Base-by-base conservation (phyloP, 148 eudicot species). In the Cornus suecica region DNA sequence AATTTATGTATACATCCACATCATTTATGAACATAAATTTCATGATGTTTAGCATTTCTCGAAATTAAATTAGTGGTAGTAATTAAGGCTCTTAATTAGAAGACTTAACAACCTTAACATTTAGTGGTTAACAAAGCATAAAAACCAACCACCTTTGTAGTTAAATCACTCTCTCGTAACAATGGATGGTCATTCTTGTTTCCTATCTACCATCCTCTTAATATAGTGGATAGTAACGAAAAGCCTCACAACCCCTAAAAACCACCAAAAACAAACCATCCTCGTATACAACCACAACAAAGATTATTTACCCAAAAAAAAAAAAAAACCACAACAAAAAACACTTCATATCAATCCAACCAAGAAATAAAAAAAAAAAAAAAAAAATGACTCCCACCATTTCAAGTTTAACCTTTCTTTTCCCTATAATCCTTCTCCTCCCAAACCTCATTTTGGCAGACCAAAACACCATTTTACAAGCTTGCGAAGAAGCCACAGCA, bases 401-500 rank as follows among this genome's bases (percentile, higher is more conserved):
- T 62, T 48, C 81, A 22, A 22, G 16, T 4, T 29, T 71, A 26
- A 8, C 61, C 34, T 67, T 72, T 5, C 68, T 45, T 73, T 5
- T 54, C 15, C 70, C 74, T 45, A 20, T 71, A 23, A 20, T 37
- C 60, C 42, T 71, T 9, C 58, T 58, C 73, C 60, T 56, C 48
- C 2, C 37, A 75, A 34, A 24, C 29, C 54, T 7, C 73, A 26
- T 28, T 60, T 30, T 2, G 14, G 4, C 4, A 24, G 2, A 14
- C 7, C 28, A 52, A 52, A 52, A 52, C 20, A 14, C 18, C 20
- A 72, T 69, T 37, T 73, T 61, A 34, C 72, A 63, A 69, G 80
- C 80, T 2, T 83, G 78, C 73, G 42, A 29, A 0, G 4, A 2
- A 0, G 48, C 78, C 28, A 58, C 10, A 0, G 28, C 20, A 70